Evolutionary conservation across 1,284 basidiomycete species (phyloP).

Genomic region (Rhodofomes roseus): DNA sequence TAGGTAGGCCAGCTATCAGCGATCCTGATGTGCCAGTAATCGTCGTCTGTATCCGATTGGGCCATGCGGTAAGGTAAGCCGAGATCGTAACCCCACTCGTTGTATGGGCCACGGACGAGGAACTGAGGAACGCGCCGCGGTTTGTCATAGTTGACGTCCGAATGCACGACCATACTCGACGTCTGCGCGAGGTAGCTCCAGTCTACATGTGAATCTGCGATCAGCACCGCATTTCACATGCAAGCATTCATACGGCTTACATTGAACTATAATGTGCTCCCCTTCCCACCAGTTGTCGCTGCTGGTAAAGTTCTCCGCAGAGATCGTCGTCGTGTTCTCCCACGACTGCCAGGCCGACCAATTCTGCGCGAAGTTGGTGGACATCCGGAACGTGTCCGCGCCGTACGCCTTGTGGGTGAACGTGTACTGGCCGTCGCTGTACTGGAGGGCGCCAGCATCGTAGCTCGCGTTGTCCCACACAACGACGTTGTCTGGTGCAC

Average conservation of each 20-base stretch:
- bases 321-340: slow-evolving; percentile 69
- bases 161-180: slow-evolving; percentile 68
- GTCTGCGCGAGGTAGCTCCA: slow-evolving; percentile 69
- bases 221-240: not conserved
- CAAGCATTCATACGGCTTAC: slow-evolving; percentile 36
- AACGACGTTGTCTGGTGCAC: slow-evolving; percentile 69
- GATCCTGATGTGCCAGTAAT: slow-evolving; percentile 77
- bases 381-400: slow-evolving; percentile 85
- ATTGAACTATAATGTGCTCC: slow-evolving; percentile 84
- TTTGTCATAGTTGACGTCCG: slow-evolving; percentile 60
- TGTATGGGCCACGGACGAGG: slow-evolving; percentile 83
- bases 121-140: slow-evolving; percentile 82
- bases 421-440: slow-evolving; percentile 59
- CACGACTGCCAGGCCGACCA: slow-evolving; percentile 80
- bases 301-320: slow-evolving; percentile 50
- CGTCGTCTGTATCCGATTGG: slow-evolving; percentile 57
- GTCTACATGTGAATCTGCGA: slow-evolving; percentile 40
- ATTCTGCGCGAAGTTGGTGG: slow-evolving; percentile 80
- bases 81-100: slow-evolving; percentile 86
- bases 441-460: slow-evolving; percentile 58
- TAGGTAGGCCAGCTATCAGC: slow-evolving; percentile 87
- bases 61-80: slow-evolving; percentile 70
- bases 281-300: slow-evolving; percentile 75
- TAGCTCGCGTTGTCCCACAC: slow-evolving; percentile 82
- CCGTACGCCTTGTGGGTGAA: slow-evolving; percentile 81